Evolutionary conservation across 2,329 filamentous ascomycete genomes (phyloP), one percentile per base, ranked within the genome.

Genomic region (Sphaerulina vaccinii): DNA sequence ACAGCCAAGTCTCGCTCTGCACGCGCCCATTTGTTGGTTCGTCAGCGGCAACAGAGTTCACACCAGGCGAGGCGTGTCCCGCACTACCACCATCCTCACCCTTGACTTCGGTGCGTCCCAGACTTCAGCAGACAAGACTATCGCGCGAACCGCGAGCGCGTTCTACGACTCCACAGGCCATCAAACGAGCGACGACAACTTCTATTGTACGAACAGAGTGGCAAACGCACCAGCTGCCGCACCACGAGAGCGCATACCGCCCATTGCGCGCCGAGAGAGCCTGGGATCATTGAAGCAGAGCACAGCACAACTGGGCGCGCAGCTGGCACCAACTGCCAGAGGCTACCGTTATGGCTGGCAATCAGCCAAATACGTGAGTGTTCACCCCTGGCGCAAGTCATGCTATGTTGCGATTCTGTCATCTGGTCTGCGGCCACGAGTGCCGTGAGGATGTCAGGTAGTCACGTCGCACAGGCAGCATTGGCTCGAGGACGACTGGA

Each of bases 291-390:
- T 13, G 37, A 32, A 49, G 5, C 16, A 13, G 19, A 8, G 35
- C 29, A 22, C 52, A 27, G n/a, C n/a, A n/a, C n/a, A n/a, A n/a
- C 41, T 39, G 18, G 47, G 52, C 52, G 52, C 52, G 50, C 45
- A 15, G 46, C 37, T 29, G 37, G 29, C 47, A 45, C 32, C 46
- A 39, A 21, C 51, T 39, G 38, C 52, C 40, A 37, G 39, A 46
- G 40, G 27, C 46, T 27, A 27, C 38, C 52, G 52, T 43, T 22
- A 54, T 54, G 52, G 52, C 52, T 22, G 52, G 47, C 52, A 47
- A 54, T 43, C 52, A 54, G 36, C 35, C 47, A 24, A 50, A 49
- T 35, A 47, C 46, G 52, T 54, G 47, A 54, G 52, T 54, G 32
- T 23, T 23, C n/a, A n/a, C 19, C 45, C 24, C 16, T 18, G 19